Evolutionary conservation across 179 eudicot species (phyloP).

Genomic region (Sideroxylon spinosum): DNA sequence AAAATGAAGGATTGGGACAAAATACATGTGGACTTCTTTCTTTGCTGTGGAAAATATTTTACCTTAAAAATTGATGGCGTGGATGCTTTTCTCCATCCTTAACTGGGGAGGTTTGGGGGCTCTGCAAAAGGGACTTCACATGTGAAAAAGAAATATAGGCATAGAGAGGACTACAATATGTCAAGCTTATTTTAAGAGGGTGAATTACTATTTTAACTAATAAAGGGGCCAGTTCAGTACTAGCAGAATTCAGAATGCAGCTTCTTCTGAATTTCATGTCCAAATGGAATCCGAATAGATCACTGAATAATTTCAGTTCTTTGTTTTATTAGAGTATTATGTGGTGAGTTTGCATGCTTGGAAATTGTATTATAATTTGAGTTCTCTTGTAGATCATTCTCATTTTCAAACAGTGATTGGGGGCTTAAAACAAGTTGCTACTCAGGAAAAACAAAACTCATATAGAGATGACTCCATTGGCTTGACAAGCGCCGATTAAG

Average conservation of each 20-base stretch:
- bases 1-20: too few relatives aligned
- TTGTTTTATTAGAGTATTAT: not conserved
- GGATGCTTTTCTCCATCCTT: too few relatives aligned
- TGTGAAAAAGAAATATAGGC: too few relatives aligned
- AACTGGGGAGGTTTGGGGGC: too few relatives aligned
- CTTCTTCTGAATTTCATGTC: not conserved
- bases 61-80: too few relatives aligned
- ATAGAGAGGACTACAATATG: too few relatives aligned
- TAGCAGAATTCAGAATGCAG: not conserved
- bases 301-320: not conserved
- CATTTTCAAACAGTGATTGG: conserved; percentile 52
- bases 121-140: too few relatives aligned
- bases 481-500: conserved; percentile 29
- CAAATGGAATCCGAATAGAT: not conserved
- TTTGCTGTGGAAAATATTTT: too few relatives aligned
- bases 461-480: conserved; percentile 26
- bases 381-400: conserved; percentile 47
- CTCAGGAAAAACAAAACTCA: conserved; percentile 26
- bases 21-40: too few relatives aligned
- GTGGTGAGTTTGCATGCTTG: not conserved
- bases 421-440: conserved; percentile 36
- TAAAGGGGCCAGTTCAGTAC: not conserved
- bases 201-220: too few relatives aligned
- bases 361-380: conserved; percentile 6
- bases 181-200: too few relatives aligned